Percentiles rank a stretch among this genome's conserved stretches.
Conservation (phyloP, 169 alveolate species). For the Cardiosporidium cionae region DNA sequence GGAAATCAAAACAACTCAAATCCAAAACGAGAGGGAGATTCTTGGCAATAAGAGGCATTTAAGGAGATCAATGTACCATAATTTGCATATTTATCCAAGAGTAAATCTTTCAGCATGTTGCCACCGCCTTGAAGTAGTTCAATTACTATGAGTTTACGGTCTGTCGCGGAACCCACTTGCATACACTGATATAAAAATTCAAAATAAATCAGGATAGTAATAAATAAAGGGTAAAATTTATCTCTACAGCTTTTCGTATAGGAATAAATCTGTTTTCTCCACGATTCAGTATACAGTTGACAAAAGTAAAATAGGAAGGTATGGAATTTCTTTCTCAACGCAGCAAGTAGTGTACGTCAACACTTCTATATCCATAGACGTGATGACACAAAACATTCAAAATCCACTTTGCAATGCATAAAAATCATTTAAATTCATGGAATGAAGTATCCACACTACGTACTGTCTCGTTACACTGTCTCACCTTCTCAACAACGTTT, state of each 20-base stretch:
- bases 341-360: slow-evolving; percentile 3
- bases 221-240: background rate
- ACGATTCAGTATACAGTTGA: background rate
- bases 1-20: background rate
- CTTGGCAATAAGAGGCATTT: background rate
- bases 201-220: background rate
- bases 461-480: background rate
- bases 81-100: slow-evolving; percentile 67
- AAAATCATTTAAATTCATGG: background rate
- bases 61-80: slow-evolving; percentile 42
- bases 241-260: background rate
- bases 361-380: slow-evolving; percentile 3
- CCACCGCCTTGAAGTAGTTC: slow-evolving; percentile 51
- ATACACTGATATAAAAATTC: slow-evolving; percentile 28
- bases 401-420: background rate
- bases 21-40: background rate
- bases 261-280: background rate
- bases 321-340: background rate
- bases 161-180: slow-evolving; percentile 41
- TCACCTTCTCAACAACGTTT: slow-evolving; percentile 77
- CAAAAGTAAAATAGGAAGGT: background rate
- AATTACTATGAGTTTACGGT: slow-evolving; percentile 37
- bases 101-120: slow-evolving; percentile 43
- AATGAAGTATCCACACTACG: background rate
- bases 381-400: background rate